These are phyloP conservation scores for Cyclostephanos tholiformis DNA, from an alignment of 108 stramenopile genomes.

Conservation along the genomic window DNA sequence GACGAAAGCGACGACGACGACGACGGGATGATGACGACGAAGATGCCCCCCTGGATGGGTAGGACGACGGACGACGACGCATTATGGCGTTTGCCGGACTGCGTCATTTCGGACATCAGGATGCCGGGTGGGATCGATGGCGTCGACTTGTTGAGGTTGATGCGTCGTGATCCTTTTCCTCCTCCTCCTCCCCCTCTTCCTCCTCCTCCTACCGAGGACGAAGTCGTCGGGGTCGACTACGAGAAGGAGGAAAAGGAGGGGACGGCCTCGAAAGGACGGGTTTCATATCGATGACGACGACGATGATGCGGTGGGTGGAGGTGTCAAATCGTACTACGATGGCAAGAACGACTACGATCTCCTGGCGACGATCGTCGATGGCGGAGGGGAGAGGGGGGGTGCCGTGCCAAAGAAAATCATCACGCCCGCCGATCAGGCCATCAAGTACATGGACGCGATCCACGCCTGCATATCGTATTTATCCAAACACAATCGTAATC, in stretches of 20 bases:
- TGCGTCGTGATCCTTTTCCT: constrained; percentile 18
- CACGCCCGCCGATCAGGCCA: constrained; percentile 32
- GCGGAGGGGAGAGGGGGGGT: neutral
- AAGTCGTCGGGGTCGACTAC: neutral
- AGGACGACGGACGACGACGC: neutral
- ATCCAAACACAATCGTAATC: neutral
- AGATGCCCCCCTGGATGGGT: constrained; percentile 24
- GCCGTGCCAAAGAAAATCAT: neutral
- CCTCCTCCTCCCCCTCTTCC: neutral
- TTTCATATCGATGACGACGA: neutral
- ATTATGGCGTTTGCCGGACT: constrained; percentile 54
- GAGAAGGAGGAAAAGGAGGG: constrained; percentile 15
- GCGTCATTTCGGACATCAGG: constrained; percentile 84
- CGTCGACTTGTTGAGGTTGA: constrained; percentile 62
- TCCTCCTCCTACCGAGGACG: neutral
- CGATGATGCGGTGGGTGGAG: neutral
- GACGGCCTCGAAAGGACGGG: constrained; percentile 1
- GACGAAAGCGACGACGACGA: neutral
- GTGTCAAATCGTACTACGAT: neutral
- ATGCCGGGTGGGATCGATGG: constrained; percentile 90
- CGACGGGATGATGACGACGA: neutral
- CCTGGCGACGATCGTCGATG: constrained; percentile 10
- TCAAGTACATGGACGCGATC: constrained; percentile 21
- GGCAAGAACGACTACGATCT: constrained; percentile 9
- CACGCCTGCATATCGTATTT: neutral